A percentile compares a stretch with the other conserved stretches of the same genome.
Conservation (phyloP, 2,329 filamentous ascomycete genomes). For the Amauroascus verrucosus region DNA sequence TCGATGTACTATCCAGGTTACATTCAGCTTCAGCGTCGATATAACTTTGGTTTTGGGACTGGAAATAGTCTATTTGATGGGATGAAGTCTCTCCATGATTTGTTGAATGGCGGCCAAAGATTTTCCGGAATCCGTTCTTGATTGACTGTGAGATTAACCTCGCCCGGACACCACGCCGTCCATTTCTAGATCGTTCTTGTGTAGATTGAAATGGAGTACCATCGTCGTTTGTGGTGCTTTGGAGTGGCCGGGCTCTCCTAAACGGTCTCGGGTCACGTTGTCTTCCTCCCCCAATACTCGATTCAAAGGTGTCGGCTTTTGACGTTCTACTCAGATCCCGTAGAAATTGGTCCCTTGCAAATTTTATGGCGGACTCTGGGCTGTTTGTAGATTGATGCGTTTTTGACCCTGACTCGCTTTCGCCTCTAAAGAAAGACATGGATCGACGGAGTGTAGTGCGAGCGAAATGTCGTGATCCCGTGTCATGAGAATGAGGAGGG, state of each 20-base stretch:
- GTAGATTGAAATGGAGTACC: neutral
- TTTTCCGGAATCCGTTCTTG: conserved; percentile 33
- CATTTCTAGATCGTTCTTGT: conserved; percentile 19
- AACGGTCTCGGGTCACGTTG: conserved; percentile 20
- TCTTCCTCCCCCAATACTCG: neutral
- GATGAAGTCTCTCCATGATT: conserved; percentile 17
- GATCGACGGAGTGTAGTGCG: conserved; percentile 31
- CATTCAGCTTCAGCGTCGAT: conserved; percentile 13
- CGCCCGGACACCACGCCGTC: conserved; percentile 21
- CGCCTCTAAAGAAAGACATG: conserved; percentile 33
- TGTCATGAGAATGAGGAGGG: conserved; percentile 4
- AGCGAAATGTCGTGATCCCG: conserved; percentile 7
- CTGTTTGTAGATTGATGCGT: neutral
- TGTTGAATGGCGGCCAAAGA: conserved; percentile 30
- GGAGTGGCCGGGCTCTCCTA: conserved; percentile 28
- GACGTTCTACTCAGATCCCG: conserved; percentile 20
- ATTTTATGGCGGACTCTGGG: neutral
- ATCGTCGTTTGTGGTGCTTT: neutral
- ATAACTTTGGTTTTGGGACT: conserved; percentile 19
- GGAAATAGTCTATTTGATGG: conserved; percentile 21
- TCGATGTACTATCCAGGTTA: neutral
- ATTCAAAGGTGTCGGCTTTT: conserved; percentile 18
- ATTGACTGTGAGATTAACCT: conserved; percentile 35
- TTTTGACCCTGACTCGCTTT: conserved; percentile 28
- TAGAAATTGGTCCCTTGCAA: conserved; percentile 34